These are phyloP conservation scores for Cardamine occulta DNA, from an alignment of 345 rosid genomes.

Conservation along the genomic window DNA sequence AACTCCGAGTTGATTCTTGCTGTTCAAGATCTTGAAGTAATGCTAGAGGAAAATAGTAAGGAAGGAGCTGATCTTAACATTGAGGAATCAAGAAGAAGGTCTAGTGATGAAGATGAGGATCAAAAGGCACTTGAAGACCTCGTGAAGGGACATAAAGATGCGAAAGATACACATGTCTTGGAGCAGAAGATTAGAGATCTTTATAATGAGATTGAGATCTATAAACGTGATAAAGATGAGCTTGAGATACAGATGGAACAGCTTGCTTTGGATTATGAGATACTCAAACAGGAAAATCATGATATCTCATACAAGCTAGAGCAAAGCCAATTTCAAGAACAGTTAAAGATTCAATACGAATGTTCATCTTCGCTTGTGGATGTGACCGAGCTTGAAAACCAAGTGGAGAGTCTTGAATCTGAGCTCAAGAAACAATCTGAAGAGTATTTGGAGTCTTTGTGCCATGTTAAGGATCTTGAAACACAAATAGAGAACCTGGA, in stretches of 20 bases:
- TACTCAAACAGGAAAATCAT: conserved; percentile 86
- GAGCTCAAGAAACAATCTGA: conserved; percentile 53
- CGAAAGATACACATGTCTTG: conserved; percentile 54
- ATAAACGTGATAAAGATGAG: conserved; percentile 79
- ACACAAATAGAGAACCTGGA: conserved; percentile 58
- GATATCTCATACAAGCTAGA: conserved; percentile 70
- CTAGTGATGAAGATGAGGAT: conserved; percentile 72
- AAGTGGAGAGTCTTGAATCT: conserved; percentile 54
- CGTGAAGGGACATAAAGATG: conserved; percentile 66
- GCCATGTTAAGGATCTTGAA: conserved; percentile 56
- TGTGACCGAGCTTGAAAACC: conserved; percentile 57
- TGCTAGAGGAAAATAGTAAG: conserved; percentile 64
- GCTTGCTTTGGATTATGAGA: conserved; percentile 96
- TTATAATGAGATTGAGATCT: conserved; percentile 73
- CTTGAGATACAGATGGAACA: conserved; percentile 94
- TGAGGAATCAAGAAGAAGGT: conserved; percentile 37
- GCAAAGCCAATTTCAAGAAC: conserved; percentile 86
- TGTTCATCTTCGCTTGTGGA: conserved; percentile 58
- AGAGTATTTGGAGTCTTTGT: conserved; percentile 56
- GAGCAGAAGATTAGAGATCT: conserved; percentile 78
- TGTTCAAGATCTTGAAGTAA: conserved; percentile 78
- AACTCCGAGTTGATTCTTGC: conserved; percentile 89
- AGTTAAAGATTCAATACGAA: conserved; percentile 72
- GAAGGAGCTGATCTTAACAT: conserved; percentile 47
- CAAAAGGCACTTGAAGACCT: conserved; percentile 85